Conservation (phyloP, 176 grass and related monocot genomes). For the Hordeum vulgare region MorexV3_pseudomolecules_assembly NC_058520.1:441722402-441722901, state of each 20-base stretch:
- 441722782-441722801: slow-evolving; percentile 64
- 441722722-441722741: slow-evolving; percentile 14
- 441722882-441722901: slow-evolving; percentile 98
- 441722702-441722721: neutral
- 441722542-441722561: slow-evolving; percentile 92
- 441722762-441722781: slow-evolving; percentile 76
- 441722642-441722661: slow-evolving; percentile 98
- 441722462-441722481: slow-evolving; percentile 82
- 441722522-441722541: slow-evolving; percentile 97
- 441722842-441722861: slow-evolving; percentile 98
- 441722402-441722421: slow-evolving; percentile 97
- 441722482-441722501: slow-evolving; percentile 97
- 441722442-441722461: slow-evolving; percentile 98
- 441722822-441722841: slow-evolving; percentile 99
- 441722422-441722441: slow-evolving; percentile 89
- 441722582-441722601: slow-evolving; percentile 97
- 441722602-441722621: slow-evolving; percentile 85
- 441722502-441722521: slow-evolving; percentile 95
- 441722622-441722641: slow-evolving; percentile 86
- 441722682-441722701: slow-evolving; percentile 36
- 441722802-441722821: slow-evolving; percentile 94
- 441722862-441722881: slow-evolving; percentile 91
- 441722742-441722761: slow-evolving; percentile 8
- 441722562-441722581: slow-evolving; percentile 98
- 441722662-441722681: slow-evolving; percentile 86